Percentiles rank a stretch among this genome's conserved stretches.
phyloP scores from a whole-genome alignment of 495 filamentous ascomycete genomes.

The Penicillium verhagenii region DNA sequence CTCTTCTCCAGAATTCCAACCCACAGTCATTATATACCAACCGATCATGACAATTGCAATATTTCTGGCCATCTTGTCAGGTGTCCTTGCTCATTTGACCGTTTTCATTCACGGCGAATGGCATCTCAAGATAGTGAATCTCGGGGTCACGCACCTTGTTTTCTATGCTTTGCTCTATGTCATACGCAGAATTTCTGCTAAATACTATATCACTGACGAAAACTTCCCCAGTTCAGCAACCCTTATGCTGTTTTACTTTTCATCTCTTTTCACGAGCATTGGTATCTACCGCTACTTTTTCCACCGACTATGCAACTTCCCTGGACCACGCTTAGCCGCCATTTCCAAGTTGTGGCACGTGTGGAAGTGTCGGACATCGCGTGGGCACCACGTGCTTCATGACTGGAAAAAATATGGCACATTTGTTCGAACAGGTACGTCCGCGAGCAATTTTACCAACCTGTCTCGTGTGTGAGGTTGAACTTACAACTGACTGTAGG shows the following conservation, averaged over 20 bases:
- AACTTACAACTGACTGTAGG: conserved; percentile 11
- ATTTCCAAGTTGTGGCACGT: conserved; percentile 50
- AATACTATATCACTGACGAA: not conserved
- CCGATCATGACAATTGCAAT: not conserved
- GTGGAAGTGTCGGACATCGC: conserved; percentile 25
- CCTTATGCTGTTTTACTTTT: not conserved
- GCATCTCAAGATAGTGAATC: conserved; percentile 14
- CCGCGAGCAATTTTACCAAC: not conserved
- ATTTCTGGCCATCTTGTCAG: not conserved
- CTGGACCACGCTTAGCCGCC: conserved; percentile 37
- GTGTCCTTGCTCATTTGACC: conserved; percentile 18
- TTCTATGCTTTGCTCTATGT: not conserved
- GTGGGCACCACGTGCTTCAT: conserved; percentile 34
- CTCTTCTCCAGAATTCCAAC: too few species aligned
- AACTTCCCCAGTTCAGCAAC: not conserved
- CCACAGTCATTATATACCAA: too few species aligned
- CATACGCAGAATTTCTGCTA: not conserved
- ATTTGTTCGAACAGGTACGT: conserved; percentile 38
- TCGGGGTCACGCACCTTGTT: conserved; percentile 12
- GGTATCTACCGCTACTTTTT: conserved; percentile 44
- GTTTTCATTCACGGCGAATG: conserved; percentile 28
- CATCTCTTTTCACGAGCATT: conserved; percentile 45
- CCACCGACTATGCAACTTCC: conserved; percentile 36
- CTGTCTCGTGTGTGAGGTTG: too few species aligned
- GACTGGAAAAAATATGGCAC: conserved; percentile 34